These are phyloP conservation scores for Dictyostelium firmibasis DNA, from an alignment of 78 protist genomes.

Conservation along the genomic window DNA sequence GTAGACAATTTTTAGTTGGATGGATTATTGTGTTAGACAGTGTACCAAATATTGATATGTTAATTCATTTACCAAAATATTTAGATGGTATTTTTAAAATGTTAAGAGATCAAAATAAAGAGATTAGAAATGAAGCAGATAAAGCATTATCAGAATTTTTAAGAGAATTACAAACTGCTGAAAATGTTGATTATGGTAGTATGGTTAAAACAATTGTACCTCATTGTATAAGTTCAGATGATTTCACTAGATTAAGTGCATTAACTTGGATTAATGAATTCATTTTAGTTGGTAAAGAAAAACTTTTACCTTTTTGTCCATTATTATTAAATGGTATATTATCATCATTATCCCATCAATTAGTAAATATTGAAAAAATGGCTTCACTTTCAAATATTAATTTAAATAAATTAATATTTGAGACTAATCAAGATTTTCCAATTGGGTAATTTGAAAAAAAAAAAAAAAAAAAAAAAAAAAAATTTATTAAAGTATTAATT, in stretches of 20 bases:
- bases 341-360: constrained; percentile 71
- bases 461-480: not conserved
- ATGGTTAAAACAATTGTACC: constrained; percentile 72
- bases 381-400: constrained; percentile 27
- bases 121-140: constrained; percentile 84
- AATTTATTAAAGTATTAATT: not conserved
- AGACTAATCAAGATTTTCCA: constrained; percentile 43
- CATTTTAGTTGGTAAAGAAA: constrained; percentile 65
- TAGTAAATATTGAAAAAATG: constrained; percentile 39
- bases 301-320: constrained; percentile 72
- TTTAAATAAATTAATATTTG: constrained; percentile 18
- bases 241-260: constrained; percentile 84
- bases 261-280: constrained; percentile 89
- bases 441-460: not conserved
- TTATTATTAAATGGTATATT: constrained; percentile 78
- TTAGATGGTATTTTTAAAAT: constrained; percentile 93
- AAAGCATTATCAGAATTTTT: constrained; percentile 85
- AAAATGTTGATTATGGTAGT: constrained; percentile 77
- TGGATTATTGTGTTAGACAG: constrained; percentile 91
- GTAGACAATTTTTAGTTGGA: constrained; percentile 87
- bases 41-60: constrained; percentile 90
- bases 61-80: constrained; percentile 88
- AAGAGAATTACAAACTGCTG: constrained; percentile 81
- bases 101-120: constrained; percentile 88
- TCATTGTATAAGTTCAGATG: constrained; percentile 54